phyloP scores from a whole-genome alignment of 2,329 filamentous ascomycete genomes.

The Trichophyton mentagrophytes region DNA sequence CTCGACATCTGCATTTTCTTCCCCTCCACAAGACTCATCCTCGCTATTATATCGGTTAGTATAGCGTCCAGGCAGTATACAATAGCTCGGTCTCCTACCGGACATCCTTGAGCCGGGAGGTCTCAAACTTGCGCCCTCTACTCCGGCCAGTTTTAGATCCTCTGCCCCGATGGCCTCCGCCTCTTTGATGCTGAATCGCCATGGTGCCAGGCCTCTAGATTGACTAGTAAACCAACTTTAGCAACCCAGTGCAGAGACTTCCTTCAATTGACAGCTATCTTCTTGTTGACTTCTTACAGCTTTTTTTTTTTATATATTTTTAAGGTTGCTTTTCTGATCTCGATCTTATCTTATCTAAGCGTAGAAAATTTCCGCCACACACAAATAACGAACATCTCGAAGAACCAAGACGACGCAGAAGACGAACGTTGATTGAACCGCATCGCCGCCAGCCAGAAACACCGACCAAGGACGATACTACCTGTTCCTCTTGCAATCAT shows the following conservation, averaged over 20 bases:
- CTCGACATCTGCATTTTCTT: neutral
- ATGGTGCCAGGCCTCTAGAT: neutral
- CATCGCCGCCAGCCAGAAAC: neutral
- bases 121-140: conserved; percentile 18
- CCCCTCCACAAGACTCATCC: neutral
- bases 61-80: neutral
- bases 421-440: too few species aligned
- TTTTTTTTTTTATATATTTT: conserved; percentile 8
- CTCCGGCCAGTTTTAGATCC: neutral
- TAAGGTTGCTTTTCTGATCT: conserved; percentile 8
- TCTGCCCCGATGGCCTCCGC: neutral
- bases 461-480: neutral
- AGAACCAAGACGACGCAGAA: neutral
- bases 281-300: neutral
- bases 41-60: neutral
- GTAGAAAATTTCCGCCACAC: conserved; percentile 27
- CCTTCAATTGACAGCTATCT: neutral
- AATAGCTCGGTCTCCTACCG: neutral
- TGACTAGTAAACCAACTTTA: neutral
- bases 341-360: conserved; percentile 37
- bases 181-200: neutral
- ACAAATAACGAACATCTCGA: conserved; percentile 10
- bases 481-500: conserved; percentile 35
- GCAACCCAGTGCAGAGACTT: too few species aligned
- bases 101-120: conserved; percentile 22